Conservation (phyloP, 129 eudicot species). For the Flaveria ramosissima region DNA sequence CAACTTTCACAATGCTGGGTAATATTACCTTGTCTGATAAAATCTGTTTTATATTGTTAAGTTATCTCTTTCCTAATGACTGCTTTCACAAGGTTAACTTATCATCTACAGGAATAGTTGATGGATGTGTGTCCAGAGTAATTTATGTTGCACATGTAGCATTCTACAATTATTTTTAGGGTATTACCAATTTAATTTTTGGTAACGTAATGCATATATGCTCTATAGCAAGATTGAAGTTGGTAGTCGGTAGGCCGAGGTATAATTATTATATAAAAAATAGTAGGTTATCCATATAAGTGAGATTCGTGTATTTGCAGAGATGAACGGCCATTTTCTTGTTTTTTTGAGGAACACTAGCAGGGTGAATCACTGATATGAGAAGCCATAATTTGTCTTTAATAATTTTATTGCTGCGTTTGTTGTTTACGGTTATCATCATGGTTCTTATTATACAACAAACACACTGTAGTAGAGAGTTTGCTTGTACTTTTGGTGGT, state of each 20-base stretch:
- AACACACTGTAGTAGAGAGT: not conserved
- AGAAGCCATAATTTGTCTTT: not conserved
- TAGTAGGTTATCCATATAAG: not conserved
- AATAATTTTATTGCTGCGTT: not conserved
- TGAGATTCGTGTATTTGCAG: not conserved
- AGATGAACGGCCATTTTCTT: not conserved
- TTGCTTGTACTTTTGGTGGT: not conserved
- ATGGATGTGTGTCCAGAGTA: not conserved
- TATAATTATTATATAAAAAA: not conserved
- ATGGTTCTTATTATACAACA: not conserved
- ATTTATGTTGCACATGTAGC: not conserved
- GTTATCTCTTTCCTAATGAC: not conserved
- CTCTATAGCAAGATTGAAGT: not conserved
- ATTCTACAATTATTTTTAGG: not conserved
- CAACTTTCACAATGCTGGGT: not conserved
- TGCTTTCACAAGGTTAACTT: constrained; percentile 9
- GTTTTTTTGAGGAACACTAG: not conserved
- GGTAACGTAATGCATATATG: not conserved
- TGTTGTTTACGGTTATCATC: not conserved
- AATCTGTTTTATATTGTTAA: not conserved
- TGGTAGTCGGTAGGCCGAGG: not conserved
- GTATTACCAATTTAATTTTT: not conserved
- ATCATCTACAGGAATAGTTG: not conserved
- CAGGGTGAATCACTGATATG: not conserved
- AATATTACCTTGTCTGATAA: not conserved